phyloP scores from a whole-genome alignment of 2,329 filamentous ascomycete genomes.

The Pyrenochaeta sp. region DNA sequence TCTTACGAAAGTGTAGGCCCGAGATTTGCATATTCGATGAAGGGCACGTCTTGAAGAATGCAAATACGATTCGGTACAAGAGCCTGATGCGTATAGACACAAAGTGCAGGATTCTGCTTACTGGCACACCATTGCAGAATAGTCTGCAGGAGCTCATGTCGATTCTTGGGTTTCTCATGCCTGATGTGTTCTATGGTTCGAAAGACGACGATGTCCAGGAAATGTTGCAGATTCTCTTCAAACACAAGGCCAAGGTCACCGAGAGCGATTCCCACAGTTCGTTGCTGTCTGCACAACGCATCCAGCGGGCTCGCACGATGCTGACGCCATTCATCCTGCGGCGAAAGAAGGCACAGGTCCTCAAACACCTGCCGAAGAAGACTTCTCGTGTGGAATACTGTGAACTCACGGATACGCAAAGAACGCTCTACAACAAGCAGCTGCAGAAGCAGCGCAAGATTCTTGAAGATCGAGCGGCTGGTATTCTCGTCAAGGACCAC shows the following conservation, averaged over 20 bases:
- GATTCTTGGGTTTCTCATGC: slow-evolving; percentile 93
- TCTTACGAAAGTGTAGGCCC: slow-evolving; percentile 66
- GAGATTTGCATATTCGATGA: slow-evolving; percentile 84
- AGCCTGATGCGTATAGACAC: slow-evolving; percentile 80
- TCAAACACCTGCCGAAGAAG: slow-evolving; percentile 83
- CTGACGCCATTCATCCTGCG: slow-evolving; percentile 94
- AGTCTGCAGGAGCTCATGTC: slow-evolving; percentile 92
- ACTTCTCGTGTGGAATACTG: slow-evolving; percentile 80
- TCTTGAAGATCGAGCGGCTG: slow-evolving; percentile 65
- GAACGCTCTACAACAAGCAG: slow-evolving; percentile 74
- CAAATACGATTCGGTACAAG: slow-evolving; percentile 80
- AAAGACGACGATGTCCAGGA: slow-evolving; percentile 70
- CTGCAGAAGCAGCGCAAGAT: slow-evolving; percentile 70
- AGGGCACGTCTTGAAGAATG: slow-evolving; percentile 92
- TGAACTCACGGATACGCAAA: slow-evolving; percentile 77
- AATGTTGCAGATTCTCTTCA: slow-evolving; percentile 86
- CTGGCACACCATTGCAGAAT: slow-evolving; percentile 92
- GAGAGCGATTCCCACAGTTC: slow-evolving; percentile 76
- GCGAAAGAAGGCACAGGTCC: slow-evolving; percentile 89
- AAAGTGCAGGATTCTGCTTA: slow-evolving; percentile 85
- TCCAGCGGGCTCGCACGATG: slow-evolving; percentile 86
- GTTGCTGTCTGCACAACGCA: slow-evolving; percentile 85
- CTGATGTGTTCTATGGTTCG: slow-evolving; percentile 74
- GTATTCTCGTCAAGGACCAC: slow-evolving; percentile 63
- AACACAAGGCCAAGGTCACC: slow-evolving; percentile 85